Evolutionary conservation across 805 yeast genomes (phyloP).

Genomic region (Nakazawaea wyomingensis): DNA sequence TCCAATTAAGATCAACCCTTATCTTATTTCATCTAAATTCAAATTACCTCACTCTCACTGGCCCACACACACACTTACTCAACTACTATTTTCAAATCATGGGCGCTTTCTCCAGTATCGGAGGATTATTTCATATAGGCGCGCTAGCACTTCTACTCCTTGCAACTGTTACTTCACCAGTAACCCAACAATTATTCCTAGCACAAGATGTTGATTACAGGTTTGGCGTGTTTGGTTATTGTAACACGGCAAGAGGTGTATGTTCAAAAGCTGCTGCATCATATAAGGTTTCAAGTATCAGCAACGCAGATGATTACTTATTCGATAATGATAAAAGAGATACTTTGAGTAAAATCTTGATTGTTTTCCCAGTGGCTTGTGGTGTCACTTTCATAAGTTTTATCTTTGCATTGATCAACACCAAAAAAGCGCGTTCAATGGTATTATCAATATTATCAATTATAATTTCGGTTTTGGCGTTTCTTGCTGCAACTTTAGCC

Average conservation of each 20-base stretch:
- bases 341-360: conserved; percentile 46
- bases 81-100: no score
- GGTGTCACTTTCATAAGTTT: conserved; percentile 50
- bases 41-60: no score
- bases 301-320: conserved; percentile 40
- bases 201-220: conserved; percentile 39
- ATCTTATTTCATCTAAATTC: no score
- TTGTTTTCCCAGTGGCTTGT: conserved; percentile 63
- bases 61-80: no score
- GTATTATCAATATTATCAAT: conserved; percentile 37
- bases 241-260: conserved; percentile 26
- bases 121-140: conserved; percentile 42
- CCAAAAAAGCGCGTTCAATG: neutral
- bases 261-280: conserved; percentile 45
- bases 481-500: conserved; percentile 47
- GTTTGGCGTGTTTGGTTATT: conserved; percentile 69
- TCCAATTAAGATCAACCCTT: no score
- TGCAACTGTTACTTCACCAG: conserved; percentile 60
- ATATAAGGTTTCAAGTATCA: conserved; percentile 31
- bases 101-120: conserved; percentile 16
- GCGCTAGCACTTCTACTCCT: conserved; percentile 61
- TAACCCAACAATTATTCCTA: conserved; percentile 40
- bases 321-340: conserved; percentile 41
- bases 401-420: conserved; percentile 23
- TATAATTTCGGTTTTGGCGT: conserved; percentile 41